Evolutionary conservation across 768 basidiomycete species (phyloP).

Genomic region (Lyophyllum semitale): DNA sequence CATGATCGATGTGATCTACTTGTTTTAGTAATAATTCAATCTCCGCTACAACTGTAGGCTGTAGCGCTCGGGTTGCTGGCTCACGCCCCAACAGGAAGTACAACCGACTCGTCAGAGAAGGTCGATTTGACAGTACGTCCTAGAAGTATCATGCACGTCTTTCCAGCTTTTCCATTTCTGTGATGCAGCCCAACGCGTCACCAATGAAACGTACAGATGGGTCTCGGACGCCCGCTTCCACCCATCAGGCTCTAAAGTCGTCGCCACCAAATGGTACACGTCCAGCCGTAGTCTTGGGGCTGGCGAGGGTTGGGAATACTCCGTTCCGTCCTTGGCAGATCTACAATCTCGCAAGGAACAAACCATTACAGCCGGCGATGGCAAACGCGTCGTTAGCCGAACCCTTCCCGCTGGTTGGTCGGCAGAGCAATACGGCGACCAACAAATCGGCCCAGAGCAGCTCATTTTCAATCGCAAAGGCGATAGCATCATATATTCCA

Average conservation of each 20-base stretch:
- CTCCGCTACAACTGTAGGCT: too few relatives aligned
- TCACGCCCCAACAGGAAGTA: too few relatives aligned
- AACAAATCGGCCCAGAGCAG: slow-evolving; percentile 77
- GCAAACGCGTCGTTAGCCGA: slow-evolving; percentile 55
- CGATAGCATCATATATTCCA: slow-evolving; percentile 64
- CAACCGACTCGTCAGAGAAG: slow-evolving; percentile 58
- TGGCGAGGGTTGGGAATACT: slow-evolving; percentile 74
- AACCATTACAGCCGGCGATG: slow-evolving; percentile 42
- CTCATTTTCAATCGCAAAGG: slow-evolving; percentile 55
- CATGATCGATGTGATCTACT: too few relatives aligned
- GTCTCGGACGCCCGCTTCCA: slow-evolving; percentile 73
- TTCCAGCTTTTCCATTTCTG: background rate
- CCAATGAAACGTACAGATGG: slow-evolving; percentile 77
- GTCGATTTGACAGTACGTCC: slow-evolving; percentile 47
- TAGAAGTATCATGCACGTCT: background rate
- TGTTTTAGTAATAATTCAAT: too few relatives aligned
- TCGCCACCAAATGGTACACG: slow-evolving; percentile 83
- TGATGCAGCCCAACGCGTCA: slow-evolving; percentile 46
- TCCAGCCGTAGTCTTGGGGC: slow-evolving; percentile 64
- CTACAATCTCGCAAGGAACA: slow-evolving; percentile 19
- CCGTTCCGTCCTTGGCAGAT: slow-evolving; percentile 45
- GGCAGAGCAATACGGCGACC: slow-evolving; percentile 57
- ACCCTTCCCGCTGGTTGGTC: slow-evolving; percentile 65
- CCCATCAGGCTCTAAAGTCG: slow-evolving; percentile 57
- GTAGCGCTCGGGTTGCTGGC: too few relatives aligned